Base-by-base conservation (phyloP, 2,329 filamentous ascomycete species). In the Fusarium tricinctum region DNA sequence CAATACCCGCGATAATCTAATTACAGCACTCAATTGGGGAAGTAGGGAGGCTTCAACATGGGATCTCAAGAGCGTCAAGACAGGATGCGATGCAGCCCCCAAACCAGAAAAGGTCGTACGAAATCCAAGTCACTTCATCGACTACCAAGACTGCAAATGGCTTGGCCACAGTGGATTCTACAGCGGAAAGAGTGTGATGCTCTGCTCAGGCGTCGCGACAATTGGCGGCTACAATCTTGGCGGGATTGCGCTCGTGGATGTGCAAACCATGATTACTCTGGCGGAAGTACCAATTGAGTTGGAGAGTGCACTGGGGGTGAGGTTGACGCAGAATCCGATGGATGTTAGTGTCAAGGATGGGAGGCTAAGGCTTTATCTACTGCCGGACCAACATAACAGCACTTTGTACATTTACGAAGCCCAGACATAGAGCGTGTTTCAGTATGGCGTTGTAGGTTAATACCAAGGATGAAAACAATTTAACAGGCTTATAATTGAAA, bases 131-230 rank as follows among this genome's bases (percentile, higher is more conserved):
- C 78, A 82, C 67, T 85, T 79, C 70, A 71, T 82, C 55, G 83
- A 85, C 61, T 85, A 85, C 68, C 83, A 85, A 71, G 83, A 85
- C 76, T 85, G 83, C 75, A 85, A 85, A 68, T 84, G 80, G 72
- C 74, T 85, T 1, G 83, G 83, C 6, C 79, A 78, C 65, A 77
- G 78, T 15, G 61, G 69, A 12, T 62, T 74, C 8, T 81, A 81
- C 47, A 66, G 66, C n/a, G 70, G 62, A n/a, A 76, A 77, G 38
- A 76, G 79, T 15, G 73, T 85, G 12, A 84, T 84, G 82, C 76
- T 85, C 15, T 85, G 83, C 64, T 81, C 81, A 0, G 83, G 83
- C 2, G 79, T 85, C 9, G 78, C 81, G 6, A 78, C 75, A 6
- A 58, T 82, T 14, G 74, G 73, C 14, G 73, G 62, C 6, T 74